phyloP scores from a whole-genome alignment of 805 yeast species.

The Alloascoidea hylecoeti region DNA sequence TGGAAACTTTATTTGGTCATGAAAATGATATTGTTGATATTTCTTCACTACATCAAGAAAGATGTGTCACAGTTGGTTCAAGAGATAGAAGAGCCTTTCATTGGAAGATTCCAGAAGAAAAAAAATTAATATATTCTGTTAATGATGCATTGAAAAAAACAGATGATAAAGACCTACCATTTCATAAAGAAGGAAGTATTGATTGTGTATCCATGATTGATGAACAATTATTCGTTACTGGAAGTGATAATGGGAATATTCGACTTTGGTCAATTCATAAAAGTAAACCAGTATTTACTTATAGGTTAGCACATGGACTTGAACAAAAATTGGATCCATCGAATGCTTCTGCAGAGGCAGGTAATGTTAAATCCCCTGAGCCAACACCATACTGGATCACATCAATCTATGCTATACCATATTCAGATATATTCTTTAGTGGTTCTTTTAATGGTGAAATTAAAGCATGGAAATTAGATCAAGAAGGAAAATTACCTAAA shows the following conservation, averaged over 20 bases:
- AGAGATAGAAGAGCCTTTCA: constrained; percentile 91
- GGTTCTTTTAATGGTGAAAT: constrained; percentile 83
- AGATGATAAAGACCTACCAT: constrained; percentile 22
- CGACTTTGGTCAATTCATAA: constrained; percentile 84
- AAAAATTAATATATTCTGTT: constrained; percentile 85
- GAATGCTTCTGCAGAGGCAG: constrained; percentile 38
- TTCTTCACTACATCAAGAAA: constrained; percentile 67
- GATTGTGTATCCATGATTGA: constrained; percentile 88
- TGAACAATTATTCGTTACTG: constrained; percentile 86
- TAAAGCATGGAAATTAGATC: constrained; percentile 64
- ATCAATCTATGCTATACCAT: constrained; percentile 69
- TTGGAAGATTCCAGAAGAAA: constrained; percentile 95
- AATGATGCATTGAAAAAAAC: constrained; percentile 47
- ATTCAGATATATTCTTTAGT: constrained; percentile 65
- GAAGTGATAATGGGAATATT: constrained; percentile 87
- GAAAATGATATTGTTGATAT: constrained; percentile 82
- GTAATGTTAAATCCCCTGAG: constrained; percentile 28
- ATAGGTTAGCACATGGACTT: constrained; percentile 68
- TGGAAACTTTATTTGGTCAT: constrained; percentile 90
- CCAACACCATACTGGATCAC: constrained; percentile 82
- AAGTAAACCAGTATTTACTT: constrained; percentile 70
- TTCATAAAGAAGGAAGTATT: constrained; percentile 71
- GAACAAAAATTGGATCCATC: constrained; percentile 26
- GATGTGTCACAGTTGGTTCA: constrained; percentile 92
- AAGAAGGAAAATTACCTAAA: constrained; percentile 34